phyloP scores from a whole-genome alignment of 148 eudicot species.

The Persicaria tinctoria region DNA sequence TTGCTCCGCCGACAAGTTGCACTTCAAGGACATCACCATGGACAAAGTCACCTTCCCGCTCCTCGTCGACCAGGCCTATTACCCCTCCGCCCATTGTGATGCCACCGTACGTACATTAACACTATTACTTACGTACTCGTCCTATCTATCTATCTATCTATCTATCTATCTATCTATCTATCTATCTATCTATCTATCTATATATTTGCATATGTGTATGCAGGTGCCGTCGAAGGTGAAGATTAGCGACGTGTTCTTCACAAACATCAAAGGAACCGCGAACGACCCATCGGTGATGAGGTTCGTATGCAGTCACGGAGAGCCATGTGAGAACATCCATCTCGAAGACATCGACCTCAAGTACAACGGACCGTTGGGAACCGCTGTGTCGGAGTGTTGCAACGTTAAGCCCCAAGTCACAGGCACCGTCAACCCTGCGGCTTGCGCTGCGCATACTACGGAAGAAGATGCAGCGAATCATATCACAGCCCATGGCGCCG shows the following conservation, averaged over 20 bases:
- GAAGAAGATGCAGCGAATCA: neutral
- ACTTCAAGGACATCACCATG: slow-evolving; percentile 34
- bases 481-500: neutral
- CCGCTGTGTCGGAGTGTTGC: slow-evolving; percentile 1
- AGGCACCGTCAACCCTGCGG: neutral
- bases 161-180: too few species aligned
- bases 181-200: too few species aligned
- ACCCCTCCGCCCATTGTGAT: slow-evolving; percentile 12
- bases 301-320: slow-evolving; percentile 30
- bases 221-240: slow-evolving; percentile 35
- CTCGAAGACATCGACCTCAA: slow-evolving; percentile 35
- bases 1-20: slow-evolving; percentile 20
- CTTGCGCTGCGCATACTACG: neutral
- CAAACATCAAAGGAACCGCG: slow-evolving; percentile 52
- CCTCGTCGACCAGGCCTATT: slow-evolving; percentile 44
- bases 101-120: neutral
- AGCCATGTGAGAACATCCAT: slow-evolving; percentile 54
- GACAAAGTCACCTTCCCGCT: slow-evolving; percentile 38
- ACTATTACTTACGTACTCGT: neutral
- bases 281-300: slow-evolving; percentile 18
- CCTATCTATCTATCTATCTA: too few species aligned
- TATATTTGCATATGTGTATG: neutral
- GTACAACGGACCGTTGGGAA: slow-evolving; percentile 13
- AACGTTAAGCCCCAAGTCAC: neutral
- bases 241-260: slow-evolving; percentile 41